Evolutionary conservation across 148 eudicot species (phyloP), one percentile per base, ranked within the genome.

Genomic region (Arbutus unedo): DNA sequence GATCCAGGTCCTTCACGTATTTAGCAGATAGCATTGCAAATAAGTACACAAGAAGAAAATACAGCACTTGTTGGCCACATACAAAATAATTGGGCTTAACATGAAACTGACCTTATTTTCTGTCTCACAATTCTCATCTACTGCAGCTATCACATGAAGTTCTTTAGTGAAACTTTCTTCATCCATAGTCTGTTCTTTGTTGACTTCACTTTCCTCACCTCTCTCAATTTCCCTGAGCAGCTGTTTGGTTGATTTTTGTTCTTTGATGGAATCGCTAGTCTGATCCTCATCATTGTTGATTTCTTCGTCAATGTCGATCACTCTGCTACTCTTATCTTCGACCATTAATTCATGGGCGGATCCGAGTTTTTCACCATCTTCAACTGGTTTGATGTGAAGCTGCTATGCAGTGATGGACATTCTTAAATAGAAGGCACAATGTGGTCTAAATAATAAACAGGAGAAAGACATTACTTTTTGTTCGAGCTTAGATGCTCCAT

Each of bases 41-140:
- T 76, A 49, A 64, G 53, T 62, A 5, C 21, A 2, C 38, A 79
- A 82, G 41, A 60, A 82, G 60, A 47, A 10, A 62, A 6, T 15
- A 66, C 15, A 44, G 62, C 50, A 31, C 70, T 68, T 19, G 6
- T 68, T 68, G 8, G 45, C 14, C 14, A 18, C 0, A 3, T 38
- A 16, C 38, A 43, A 5, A 68, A 38, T 80, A 25, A 2, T 68
- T 80, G 71, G 18, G 73, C 21, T 81, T 23, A 19, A 70, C 6
- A 62, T 41, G 56, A 53, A 50, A 45, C 82, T 85, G 67, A 85
- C 87, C 87, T 85, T 50, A 49, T 70, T 14, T n/a, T 54, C 72
- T 74, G 48, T 80, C 23, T 15, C 44, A 4, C 4, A 16, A 25
- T 66, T 66, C 71, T 10, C 38, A 44, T 72, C 79, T 73, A 4